Conservation (phyloP, 345 rosid species). For the Trapa incisa region DNA sequence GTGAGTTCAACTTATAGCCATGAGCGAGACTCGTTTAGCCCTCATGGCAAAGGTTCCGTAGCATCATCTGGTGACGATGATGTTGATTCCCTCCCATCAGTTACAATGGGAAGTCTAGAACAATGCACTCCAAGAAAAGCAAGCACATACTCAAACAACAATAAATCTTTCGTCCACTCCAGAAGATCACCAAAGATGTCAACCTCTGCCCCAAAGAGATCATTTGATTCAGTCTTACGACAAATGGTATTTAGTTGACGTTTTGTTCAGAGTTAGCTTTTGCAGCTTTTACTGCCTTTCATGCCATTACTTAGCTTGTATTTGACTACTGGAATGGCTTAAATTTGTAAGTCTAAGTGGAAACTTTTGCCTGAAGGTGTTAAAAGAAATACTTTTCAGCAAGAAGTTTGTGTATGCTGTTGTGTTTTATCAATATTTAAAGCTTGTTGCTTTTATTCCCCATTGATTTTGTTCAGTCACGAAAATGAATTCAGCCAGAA, state of each 20-base stretch:
- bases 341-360: too few relatives aligned
- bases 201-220: conserved; percentile 76
- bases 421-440: too few relatives aligned
- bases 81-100: conserved; percentile 52
- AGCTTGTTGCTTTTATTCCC: too few relatives aligned
- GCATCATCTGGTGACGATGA: conserved; percentile 97
- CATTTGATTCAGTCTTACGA: conserved; percentile 59
- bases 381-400: too few relatives aligned
- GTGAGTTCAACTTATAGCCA: conserved; percentile 76
- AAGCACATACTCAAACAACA: conserved; percentile 44
- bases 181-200: conserved; percentile 54
- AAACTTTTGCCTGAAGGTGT: too few relatives aligned
- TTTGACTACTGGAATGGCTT: too few relatives aligned
- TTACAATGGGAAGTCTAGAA: conserved; percentile 42
- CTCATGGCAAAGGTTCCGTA: conserved; percentile 76
- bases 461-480: too few relatives aligned
- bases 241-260: conserved; percentile 47
- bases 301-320: too few relatives aligned
- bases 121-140: conserved; percentile 37
- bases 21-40: conserved; percentile 74
- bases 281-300: too few relatives aligned
- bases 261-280: too few relatives aligned
- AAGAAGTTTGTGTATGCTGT: too few relatives aligned
- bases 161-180: conserved; percentile 44
- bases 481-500: too few relatives aligned